These are phyloP conservation scores for Xylaria sp. DNA, from an alignment of 495 filamentous ascomycete genomes.

Conservation along the genomic window DNA sequence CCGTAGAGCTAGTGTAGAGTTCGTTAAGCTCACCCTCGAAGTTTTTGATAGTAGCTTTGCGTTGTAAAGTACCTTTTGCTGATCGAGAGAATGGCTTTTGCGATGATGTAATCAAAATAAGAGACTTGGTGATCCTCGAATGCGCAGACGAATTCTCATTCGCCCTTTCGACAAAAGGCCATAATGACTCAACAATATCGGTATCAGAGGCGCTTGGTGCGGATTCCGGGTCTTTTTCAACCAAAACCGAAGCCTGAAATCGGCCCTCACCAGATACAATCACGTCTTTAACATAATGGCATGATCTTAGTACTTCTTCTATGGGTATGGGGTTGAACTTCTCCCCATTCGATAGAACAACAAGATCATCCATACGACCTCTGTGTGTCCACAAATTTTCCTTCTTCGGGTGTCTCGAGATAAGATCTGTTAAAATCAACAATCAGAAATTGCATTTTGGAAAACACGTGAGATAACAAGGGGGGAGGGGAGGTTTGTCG, in stretches of 20 bases:
- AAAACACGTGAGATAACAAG: not conserved
- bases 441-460: not conserved
- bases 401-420: not conserved
- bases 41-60: not conserved
- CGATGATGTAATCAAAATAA: not conserved
- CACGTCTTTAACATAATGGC: not conserved
- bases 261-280: constrained; percentile 1
- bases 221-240: not conserved
- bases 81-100: not conserved
- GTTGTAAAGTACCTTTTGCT: not conserved
- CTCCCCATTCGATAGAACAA: not conserved
- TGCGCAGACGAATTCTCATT: not conserved
- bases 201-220: not conserved
- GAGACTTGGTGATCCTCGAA: not conserved
- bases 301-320: not conserved
- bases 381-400: not conserved
- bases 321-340: constrained; percentile 8
- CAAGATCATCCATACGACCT: not conserved
- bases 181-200: not conserved
- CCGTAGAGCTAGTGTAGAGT: not conserved
- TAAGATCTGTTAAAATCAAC: not conserved
- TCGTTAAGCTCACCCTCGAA: not conserved
- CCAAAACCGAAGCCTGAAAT: not conserved
- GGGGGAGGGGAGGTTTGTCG: not conserved
- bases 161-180: constrained; percentile 2